Evolutionary conservation across 208 protist species (phyloP).

Genomic region (Trypanosoma lewisi): DNA sequence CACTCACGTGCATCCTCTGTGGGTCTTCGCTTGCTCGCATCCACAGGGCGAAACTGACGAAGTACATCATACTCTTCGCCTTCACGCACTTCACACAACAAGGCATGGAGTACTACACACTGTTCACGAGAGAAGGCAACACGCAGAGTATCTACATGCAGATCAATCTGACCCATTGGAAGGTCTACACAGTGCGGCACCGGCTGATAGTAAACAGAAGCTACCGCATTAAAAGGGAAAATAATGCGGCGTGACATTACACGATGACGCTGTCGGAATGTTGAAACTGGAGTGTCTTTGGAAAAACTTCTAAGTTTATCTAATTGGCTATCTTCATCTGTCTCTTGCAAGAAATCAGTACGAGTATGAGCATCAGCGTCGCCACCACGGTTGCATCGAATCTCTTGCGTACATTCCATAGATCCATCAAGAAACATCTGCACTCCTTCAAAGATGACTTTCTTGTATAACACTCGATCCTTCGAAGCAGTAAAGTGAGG

Average conservation of each 20-base stretch:
- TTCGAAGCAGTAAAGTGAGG: slow-evolving; percentile 40
- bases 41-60: slow-evolving; percentile 35
- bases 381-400: neutral
- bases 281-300: neutral
- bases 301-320: neutral
- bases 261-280: neutral
- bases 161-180: slow-evolving; percentile 27
- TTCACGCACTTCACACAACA: slow-evolving; percentile 29
- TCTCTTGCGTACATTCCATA: neutral
- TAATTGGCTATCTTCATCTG: neutral
- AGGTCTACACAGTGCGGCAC: slow-evolving; percentile 31
- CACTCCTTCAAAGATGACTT: slow-evolving; percentile 47
- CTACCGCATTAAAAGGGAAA: slow-evolving; percentile 23
- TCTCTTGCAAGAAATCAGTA: neutral
- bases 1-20: slow-evolving; percentile 43
- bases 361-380: no score
- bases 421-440: slow-evolving; percentile 22
- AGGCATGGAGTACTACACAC: slow-evolving; percentile 25
- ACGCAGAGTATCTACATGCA: slow-evolving; percentile 26
- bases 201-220: slow-evolving; percentile 47
- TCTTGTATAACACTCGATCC: slow-evolving; percentile 49
- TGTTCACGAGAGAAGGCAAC: slow-evolving; percentile 17
- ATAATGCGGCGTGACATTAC: slow-evolving; percentile 9
- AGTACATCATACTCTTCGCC: slow-evolving; percentile 27
- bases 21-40: slow-evolving; percentile 20